phyloP scores from a whole-genome alignment of 139 green algal species.

The Chlorella sp. region DNA sequence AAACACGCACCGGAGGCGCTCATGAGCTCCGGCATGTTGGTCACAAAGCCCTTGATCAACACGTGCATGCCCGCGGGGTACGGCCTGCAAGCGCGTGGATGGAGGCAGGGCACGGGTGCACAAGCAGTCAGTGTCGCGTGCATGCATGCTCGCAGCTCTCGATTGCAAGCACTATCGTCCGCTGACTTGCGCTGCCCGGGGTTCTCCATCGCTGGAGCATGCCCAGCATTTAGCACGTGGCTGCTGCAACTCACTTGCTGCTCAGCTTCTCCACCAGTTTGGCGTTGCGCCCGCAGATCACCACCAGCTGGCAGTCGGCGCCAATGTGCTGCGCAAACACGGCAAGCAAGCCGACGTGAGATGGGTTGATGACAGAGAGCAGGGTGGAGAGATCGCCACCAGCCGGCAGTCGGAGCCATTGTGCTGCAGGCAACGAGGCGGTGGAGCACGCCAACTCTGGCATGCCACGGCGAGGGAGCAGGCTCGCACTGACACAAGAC shows the following conservation, averaged over 20 bases:
- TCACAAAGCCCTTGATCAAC: slow-evolving; percentile 84
- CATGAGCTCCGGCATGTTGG: slow-evolving; percentile 97
- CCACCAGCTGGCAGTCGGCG: slow-evolving; percentile 76
- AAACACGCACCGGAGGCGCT: slow-evolving; percentile 55
- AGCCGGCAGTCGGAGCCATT: slow-evolving; percentile 62
- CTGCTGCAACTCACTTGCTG: slow-evolving; percentile 15
- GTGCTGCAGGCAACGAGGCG: neutral
- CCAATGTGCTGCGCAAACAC: slow-evolving; percentile 2
- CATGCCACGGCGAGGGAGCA: no score
- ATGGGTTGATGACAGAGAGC: neutral
- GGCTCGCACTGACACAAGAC: no score
- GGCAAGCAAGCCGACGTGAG: neutral
- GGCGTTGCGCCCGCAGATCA: slow-evolving; percentile 95
- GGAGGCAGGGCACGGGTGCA: no score
- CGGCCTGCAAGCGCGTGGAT: neutral
- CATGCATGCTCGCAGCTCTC: no score
- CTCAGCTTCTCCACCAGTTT: slow-evolving; percentile 73
- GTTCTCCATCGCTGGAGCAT: no score
- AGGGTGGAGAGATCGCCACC: slow-evolving; percentile 38
- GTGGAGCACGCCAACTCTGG: no score
- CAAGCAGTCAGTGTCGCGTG: no score
- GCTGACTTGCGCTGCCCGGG: no score
- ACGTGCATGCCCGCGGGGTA: slow-evolving; percentile 50
- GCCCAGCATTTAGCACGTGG: no score
- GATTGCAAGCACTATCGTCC: no score